These are phyloP conservation scores for Eucalyptus leucophloia DNA, from an alignment of 345 rosid species.

Conservation along the genomic window DNA sequence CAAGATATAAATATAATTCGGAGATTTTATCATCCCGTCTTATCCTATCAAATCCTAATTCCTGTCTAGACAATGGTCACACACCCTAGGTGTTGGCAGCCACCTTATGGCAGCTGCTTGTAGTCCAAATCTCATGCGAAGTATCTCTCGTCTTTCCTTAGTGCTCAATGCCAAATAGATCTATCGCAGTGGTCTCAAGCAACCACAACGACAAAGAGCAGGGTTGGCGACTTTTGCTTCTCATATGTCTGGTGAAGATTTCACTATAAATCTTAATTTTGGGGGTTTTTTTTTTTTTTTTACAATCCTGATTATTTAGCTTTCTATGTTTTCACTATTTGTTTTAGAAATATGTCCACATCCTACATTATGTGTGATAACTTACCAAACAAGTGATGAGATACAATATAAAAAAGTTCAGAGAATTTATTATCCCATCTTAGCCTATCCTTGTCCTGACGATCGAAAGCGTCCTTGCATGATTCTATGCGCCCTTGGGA, in stretches of 20 bases:
- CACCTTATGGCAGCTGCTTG: too few species aligned
- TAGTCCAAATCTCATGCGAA: too few species aligned
- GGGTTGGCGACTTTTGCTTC: not conserved
- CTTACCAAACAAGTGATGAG: not conserved
- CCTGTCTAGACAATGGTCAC: rapidly evolving
- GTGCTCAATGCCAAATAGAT: too few species aligned
- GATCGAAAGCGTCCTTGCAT: not conserved
- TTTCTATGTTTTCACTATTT: not conserved
- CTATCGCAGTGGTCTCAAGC: too few species aligned
- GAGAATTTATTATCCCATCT: not conserved
- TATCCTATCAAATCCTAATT: too few species aligned
- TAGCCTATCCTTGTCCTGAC: not conserved
- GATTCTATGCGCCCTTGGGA: not conserved
- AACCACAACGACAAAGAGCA: too few species aligned
- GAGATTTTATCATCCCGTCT: not conserved
- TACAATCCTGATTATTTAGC: not conserved
- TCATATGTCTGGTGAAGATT: not conserved
- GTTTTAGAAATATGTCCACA: not conserved
- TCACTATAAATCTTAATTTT: not conserved
- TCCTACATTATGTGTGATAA: not conserved
- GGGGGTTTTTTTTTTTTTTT: not conserved
- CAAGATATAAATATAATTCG: rapidly evolving
- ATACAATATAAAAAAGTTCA: not conserved
- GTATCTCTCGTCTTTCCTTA: too few species aligned
- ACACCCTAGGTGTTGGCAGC: rapidly evolving